phyloP scores from a whole-genome alignment of 2,329 filamentous ascomycete genomes.

The Penicillium sp. region DNA sequence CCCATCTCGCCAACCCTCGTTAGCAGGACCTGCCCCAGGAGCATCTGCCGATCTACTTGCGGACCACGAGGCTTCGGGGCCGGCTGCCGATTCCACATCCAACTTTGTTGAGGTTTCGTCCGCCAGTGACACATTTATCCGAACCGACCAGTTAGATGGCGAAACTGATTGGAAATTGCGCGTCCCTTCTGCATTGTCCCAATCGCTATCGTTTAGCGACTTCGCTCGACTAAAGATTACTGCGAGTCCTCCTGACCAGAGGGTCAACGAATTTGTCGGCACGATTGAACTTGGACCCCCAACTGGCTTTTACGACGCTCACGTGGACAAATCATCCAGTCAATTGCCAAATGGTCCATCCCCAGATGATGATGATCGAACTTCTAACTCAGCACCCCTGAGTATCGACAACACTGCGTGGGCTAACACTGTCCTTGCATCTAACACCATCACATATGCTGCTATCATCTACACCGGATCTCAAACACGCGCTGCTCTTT shows the following conservation, averaged over 20 bases:
- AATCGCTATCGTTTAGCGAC: constrained; percentile 71
- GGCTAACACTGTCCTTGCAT: constrained; percentile 97
- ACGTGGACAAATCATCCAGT: constrained; percentile 34
- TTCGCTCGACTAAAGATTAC: constrained; percentile 68
- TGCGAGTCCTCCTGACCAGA: constrained; percentile 87
- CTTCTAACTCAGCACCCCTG: constrained; percentile 66
- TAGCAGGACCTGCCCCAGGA: constrained; percentile 14
- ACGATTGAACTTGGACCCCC: constrained; percentile 73
- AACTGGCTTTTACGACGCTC: constrained; percentile 47
- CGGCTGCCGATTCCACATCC: constrained; percentile 9
- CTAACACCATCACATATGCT: constrained; percentile 82
- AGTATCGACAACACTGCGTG: constrained; percentile 97
- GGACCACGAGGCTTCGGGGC: constrained; percentile 19
- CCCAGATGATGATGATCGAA: constrained; percentile 19
- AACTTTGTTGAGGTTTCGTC: constrained; percentile 31
- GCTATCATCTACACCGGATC: constrained; percentile 93
- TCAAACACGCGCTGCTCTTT: constrained; percentile 90
- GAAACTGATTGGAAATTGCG: constrained; percentile 99
- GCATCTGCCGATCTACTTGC: constrained; percentile 28
- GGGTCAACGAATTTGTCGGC: constrained; percentile 94
- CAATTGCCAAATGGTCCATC: constrained; percentile 14
- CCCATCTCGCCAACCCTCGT: constrained; percentile 26
- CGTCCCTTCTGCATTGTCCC: constrained; percentile 80
- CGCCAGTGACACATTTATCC: constrained; percentile 86
- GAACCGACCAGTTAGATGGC: constrained; percentile 94